Conservation (phyloP, 2,329 filamentous ascomycete species). For the Apiospora rasikravindrae region DNA sequence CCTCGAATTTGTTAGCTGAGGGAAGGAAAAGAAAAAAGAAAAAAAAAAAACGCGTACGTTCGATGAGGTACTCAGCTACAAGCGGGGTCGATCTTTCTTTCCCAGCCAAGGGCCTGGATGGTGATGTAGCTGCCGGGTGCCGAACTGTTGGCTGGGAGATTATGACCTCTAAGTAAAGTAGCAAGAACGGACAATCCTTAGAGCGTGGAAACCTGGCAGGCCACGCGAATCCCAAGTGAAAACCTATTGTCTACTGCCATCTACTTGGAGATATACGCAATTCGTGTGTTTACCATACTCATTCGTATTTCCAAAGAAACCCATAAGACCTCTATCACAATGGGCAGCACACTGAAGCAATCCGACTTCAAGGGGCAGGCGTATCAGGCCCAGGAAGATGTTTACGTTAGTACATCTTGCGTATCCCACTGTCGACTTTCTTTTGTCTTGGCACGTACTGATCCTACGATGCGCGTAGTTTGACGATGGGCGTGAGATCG, state of each 20-base stretch:
- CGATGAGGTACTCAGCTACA: not conserved
- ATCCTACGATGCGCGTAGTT: slow-evolving; percentile 42
- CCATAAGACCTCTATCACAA: not conserved
- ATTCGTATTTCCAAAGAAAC: not conserved
- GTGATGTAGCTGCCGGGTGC: not conserved
- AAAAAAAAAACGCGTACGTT: not conserved
- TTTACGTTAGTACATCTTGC: slow-evolving; percentile 37
- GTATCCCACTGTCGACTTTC: not conserved
- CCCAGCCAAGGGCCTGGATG: not conserved
- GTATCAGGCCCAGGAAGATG: slow-evolving; percentile 48
- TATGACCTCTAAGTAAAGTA: not conserved
- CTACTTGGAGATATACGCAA: not conserved
- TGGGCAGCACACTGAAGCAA: slow-evolving; percentile 15
- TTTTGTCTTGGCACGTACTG: not conserved
- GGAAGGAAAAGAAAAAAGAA: not conserved
- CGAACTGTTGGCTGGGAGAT: slow-evolving; percentile 6
- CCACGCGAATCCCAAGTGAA: not conserved
- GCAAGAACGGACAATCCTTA: not conserved
- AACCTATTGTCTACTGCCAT: not conserved
- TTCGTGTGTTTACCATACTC: not conserved
- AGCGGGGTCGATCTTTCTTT: not conserved
- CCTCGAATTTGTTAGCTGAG: slow-evolving; percentile 21
- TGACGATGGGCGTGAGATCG: slow-evolving; percentile 76
- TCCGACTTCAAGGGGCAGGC: slow-evolving; percentile 44
- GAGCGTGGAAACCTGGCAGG: not conserved